Base-by-base conservation (phyloP, 139 green algal species). In the Diplosphaera chodatii region DNA sequence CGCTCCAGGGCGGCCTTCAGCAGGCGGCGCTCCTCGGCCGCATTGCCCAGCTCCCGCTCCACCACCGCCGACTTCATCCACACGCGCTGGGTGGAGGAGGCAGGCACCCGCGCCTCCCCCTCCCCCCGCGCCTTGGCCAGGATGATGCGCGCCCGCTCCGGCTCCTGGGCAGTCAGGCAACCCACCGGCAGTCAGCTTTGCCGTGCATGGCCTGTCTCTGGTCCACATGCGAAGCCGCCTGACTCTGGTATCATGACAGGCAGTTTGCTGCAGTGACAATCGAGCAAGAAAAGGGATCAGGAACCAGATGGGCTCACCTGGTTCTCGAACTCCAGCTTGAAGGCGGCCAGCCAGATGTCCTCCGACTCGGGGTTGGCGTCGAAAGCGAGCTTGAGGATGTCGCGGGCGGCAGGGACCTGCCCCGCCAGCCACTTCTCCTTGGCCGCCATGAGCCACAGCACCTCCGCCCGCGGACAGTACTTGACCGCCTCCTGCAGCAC, bases 261-360 rank as follows among this genome's bases (percentile, higher is more conserved):
- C n/a, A n/a, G n/a, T n/a, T n/a, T n/a, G n/a, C n/a, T n/a, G n/a
- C n/a, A n/a, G n/a, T n/a, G n/a, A n/a, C n/a, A n/a, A n/a, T n/a
- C n/a, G n/a, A n/a, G n/a, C n/a, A n/a, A n/a, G n/a, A n/a, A n/a
- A n/a, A n/a, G n/a, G n/a, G n/a, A n/a, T n/a, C n/a, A n/a, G n/a
- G n/a, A n/a, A n/a, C n/a, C n/a, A n/a, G n/a, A n/a, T n/a, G n/a
- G n/a, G n/a, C n/a, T n/a, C n/a, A 98, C 94, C 25, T 84, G 76
- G 69, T 95, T 97, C 74, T 99, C 95, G 77, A 98, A 98, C 82
- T 99, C 95, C 41, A 99, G 85, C 84, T 98, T 98, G 85, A 98
- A 98, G 3, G 95, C 95, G 1, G 95, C 95, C 67, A 99, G 90
- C 87, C 88, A 97, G 75, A 99, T 95, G 68, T 95, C 89, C 78